phyloP scores from a whole-genome alignment of 176 grass and related monocot species.

The Aegilops tauschii region DNA sequence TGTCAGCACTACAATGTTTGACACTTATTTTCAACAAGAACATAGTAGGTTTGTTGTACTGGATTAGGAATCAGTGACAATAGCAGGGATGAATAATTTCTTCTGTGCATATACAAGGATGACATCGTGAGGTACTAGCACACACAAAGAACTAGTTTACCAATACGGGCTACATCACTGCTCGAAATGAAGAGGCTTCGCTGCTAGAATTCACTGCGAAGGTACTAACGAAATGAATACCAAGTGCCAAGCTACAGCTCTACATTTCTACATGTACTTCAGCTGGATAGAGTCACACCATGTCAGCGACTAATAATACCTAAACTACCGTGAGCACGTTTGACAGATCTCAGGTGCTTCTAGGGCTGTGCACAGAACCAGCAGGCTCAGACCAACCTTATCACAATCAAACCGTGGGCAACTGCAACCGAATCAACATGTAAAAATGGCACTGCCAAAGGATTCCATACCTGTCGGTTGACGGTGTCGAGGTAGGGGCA shows the following conservation, averaged over 20 bases:
- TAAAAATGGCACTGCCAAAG: background rate
- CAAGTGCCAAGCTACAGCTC: background rate
- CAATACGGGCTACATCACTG: background rate
- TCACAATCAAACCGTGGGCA: no score
- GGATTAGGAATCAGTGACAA: background rate
- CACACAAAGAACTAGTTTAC: background rate
- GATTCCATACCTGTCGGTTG: slow-evolving; percentile 67
- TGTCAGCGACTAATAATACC: background rate
- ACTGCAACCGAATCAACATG: background rate
- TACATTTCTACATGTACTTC: background rate
- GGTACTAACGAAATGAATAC: background rate
- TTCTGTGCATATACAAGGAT: background rate
- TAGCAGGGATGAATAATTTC: background rate
- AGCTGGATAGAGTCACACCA: background rate
- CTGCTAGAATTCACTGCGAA: background rate
- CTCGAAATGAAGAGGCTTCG: background rate
- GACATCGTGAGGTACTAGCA: background rate
- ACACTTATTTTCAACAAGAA: no score
- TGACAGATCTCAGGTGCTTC: no score
- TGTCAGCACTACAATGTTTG: background rate
- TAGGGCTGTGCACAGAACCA: no score
- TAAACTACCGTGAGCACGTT: background rate
- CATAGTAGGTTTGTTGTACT: background rate
- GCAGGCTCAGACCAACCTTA: no score
- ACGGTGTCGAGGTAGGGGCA: slow-evolving; percentile 99